A percentile compares a stretch with the other conserved stretches of the same genome.
These are phyloP conservation scores for Calycina herbarum DNA, from an alignment of 2,329 filamentous ascomycete genomes.

Conservation along the genomic window DNA sequence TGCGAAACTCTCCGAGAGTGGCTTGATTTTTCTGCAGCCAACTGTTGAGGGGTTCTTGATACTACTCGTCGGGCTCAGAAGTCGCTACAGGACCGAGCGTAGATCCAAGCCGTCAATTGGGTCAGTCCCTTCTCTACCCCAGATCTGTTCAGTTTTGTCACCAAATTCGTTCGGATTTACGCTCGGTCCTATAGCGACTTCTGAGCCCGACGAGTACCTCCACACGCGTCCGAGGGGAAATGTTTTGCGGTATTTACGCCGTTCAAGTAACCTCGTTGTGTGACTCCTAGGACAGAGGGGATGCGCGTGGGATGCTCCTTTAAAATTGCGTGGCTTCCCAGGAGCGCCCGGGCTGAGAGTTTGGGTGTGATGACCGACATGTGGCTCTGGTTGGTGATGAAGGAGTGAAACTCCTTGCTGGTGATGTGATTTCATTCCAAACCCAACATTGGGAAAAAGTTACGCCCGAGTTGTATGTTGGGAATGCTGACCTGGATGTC, in stretches of 20 bases:
- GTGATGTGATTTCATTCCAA: not conserved
- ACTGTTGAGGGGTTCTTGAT: too few species aligned
- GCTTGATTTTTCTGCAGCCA: not conserved
- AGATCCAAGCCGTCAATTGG: too few species aligned
- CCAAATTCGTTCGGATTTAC: too few species aligned
- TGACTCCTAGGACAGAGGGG: not conserved
- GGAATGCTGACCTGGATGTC: not conserved
- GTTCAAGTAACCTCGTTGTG: not conserved
- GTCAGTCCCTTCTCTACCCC: too few species aligned
- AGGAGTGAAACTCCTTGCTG: not conserved
- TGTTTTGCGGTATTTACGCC: not conserved
- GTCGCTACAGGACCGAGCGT: too few species aligned
- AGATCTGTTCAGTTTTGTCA: too few species aligned
- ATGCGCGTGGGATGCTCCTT: not conserved
- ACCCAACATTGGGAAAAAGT: not conserved
- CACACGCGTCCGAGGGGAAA: not conserved
- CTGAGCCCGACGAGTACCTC: not conserved
- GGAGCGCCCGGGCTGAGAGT: not conserved
- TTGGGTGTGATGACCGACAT: not conserved
- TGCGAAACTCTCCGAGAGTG: not conserved
- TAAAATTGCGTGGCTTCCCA: not conserved
- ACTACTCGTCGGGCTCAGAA: too few species aligned
- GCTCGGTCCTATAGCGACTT: not conserved
- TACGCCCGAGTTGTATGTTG: not conserved
- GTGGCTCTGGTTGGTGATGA: not conserved